Evolutionary conservation across 495 filamentous ascomycete species (phyloP), one percentile per base, ranked within the genome.

Genomic region (Sabuloglossum arenarium): DNA sequence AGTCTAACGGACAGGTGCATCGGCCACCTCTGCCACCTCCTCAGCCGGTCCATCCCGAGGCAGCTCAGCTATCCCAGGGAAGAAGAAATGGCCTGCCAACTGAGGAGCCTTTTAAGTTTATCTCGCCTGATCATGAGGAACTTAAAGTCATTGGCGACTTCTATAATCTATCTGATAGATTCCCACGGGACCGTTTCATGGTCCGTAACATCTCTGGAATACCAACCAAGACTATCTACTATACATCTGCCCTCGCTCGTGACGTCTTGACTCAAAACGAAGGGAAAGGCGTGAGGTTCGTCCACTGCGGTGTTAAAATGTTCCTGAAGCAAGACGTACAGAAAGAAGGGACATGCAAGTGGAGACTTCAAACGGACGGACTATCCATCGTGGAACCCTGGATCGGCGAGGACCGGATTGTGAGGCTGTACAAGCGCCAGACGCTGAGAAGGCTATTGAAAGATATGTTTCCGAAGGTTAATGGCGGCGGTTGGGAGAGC

Each of bases 241-340:
- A 96, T 72, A 94, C 87, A 52, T 86, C 80, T 55, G 73, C 78
- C n/a, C 74, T 96, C 11, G 84, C 85, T 0, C 80, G 84, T 14
- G 81, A 86, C 59, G 93, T 98, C 54, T 75, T 98, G 1, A 70
- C 69, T 8, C 68, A 76, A 54, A 98, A 97, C 65, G 87, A 95
- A 66, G 84, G 84, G 25, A 80, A 80, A 14, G 87, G 88, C 27
- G 80, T 97, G 68, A 94, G 88, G 68, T 96, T 98, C 65, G 82
- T 97, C 39, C 91, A 98, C 68, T 88, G 84, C 57, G 91, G 91
- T 58, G 86, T 98, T 28, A 94, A 94, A 71, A 95, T 96, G 81
- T 97, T 95, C 67, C 86, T 97, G 68, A 91, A 90, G 70, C 91
- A 98, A 64, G 89, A 97, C 62, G 84, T 85, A 0, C 90, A 94